These are phyloP conservation scores for Rhamnella rubrinervis DNA, from an alignment of 331 rosid species.

Conservation along the genomic window DNA sequence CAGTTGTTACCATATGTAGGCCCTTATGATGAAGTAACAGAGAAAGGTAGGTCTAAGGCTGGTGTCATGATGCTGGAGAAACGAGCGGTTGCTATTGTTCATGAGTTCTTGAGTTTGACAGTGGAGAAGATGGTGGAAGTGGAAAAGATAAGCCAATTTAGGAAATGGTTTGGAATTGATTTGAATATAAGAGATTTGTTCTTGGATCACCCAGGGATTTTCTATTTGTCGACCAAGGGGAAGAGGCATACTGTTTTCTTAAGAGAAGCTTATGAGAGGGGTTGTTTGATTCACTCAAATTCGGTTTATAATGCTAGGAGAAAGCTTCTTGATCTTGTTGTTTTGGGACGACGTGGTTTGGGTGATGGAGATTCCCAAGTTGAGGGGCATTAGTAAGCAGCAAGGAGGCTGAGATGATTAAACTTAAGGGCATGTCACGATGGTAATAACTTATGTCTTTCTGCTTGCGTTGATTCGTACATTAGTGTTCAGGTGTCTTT, in stretches of 20 bases:
- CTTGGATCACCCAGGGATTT: slow-evolving; percentile 92
- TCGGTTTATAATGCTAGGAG: slow-evolving; percentile 77
- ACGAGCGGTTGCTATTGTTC: slow-evolving; percentile 74
- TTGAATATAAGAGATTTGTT: slow-evolving; percentile 82
- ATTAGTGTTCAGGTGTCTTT: no score
- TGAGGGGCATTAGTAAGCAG: slow-evolving; percentile 24
- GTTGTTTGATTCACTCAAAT: slow-evolving; percentile 68
- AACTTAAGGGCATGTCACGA: no score
- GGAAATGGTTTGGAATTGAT: slow-evolving; percentile 83
- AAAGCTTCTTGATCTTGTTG: slow-evolving; percentile 76
- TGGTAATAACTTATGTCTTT: no score
- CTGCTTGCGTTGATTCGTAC: no score
- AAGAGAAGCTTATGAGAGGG: slow-evolving; percentile 91
- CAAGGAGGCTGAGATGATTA: slow-evolving; percentile 26
- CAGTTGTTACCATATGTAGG: slow-evolving; percentile 69
- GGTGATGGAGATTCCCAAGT: slow-evolving; percentile 39
- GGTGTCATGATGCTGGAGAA: slow-evolving; percentile 61
- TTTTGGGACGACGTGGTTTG: slow-evolving; percentile 60
- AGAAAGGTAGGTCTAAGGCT: slow-evolving; percentile 49
- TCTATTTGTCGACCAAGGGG: slow-evolving; percentile 91
- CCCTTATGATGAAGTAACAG: slow-evolving; percentile 60
- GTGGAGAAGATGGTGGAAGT: slow-evolving; percentile 95
- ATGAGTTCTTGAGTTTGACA: slow-evolving; percentile 81
- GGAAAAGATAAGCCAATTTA: slow-evolving; percentile 86
- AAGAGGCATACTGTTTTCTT: slow-evolving; percentile 80